phyloP scores from a whole-genome alignment of 345 rosid genomes.

The Gossypium bickii region DNA sequence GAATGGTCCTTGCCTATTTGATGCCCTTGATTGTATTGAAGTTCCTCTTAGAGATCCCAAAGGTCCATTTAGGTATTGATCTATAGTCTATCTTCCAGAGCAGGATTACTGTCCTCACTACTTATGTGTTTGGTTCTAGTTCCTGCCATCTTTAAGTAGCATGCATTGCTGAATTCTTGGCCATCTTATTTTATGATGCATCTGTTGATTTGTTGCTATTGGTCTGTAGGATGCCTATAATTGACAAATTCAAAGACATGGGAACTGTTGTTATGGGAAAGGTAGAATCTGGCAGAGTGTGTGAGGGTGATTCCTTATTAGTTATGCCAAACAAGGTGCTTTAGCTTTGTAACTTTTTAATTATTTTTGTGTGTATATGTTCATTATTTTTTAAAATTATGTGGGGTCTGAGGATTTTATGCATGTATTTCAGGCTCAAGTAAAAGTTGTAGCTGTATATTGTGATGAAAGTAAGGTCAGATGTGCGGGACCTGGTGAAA shows the following conservation, averaged over 20 bases:
- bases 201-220: background rate
- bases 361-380: background rate
- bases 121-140: background rate
- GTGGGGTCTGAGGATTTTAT: background rate
- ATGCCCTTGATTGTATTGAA: background rate
- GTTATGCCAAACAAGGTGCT: constrained; percentile 5
- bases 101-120: background rate
- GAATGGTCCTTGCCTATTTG: constrained; percentile 7
- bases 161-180: background rate
- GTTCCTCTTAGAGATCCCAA: background rate
- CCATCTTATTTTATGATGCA: background rate
- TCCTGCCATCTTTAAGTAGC: background rate
- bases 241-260: constrained; percentile 2
- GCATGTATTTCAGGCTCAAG: background rate
- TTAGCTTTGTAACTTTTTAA: background rate
- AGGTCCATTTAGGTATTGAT: background rate
- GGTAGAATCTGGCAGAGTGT: background rate
- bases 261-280: constrained; percentile 2
- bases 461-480: constrained; percentile 2
- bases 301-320: constrained; percentile 6
- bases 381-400: background rate
- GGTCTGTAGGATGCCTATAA: background rate
- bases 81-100: background rate
- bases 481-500: background rate
- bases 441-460: background rate